Percentiles rank a stretch among this genome's conserved stretches.
phyloP scores from a whole-genome alignment of 768 basidiomycete species.

The Suillus ampliporus region DNA sequence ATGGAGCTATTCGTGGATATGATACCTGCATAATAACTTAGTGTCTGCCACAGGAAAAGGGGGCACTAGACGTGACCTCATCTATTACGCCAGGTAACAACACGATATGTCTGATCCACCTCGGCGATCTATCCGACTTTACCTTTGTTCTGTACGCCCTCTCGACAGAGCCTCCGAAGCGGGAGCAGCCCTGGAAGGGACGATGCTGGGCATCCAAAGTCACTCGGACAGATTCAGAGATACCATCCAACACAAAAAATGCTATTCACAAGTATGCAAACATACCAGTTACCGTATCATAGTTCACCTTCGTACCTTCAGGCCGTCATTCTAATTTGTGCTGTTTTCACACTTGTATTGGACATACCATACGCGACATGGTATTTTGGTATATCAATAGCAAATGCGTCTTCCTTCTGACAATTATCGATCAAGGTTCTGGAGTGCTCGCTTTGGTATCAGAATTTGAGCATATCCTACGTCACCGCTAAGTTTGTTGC shows the following conservation, averaged over 20 bases:
- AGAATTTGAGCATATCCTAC: neutral
- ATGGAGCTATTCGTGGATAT: constrained; percentile 19
- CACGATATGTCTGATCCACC: constrained; percentile 54
- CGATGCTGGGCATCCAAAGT: constrained; percentile 30
- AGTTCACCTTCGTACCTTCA: constrained; percentile 1
- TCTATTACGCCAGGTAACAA: constrained; percentile 51
- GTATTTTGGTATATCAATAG: neutral
- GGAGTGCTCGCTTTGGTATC: neutral
- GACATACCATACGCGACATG: neutral
- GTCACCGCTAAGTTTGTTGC: neutral
- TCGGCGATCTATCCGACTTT: constrained; percentile 46
- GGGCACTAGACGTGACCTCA: constrained; percentile 47
- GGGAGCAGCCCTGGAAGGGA: constrained; percentile 23
- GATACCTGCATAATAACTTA: neutral
- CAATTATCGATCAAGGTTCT: neutral
- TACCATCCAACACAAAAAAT: neutral
- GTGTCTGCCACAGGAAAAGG: constrained; percentile 29
- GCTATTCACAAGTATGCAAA: constrained; percentile 1
- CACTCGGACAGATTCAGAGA: neutral
- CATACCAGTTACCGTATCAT: constrained; percentile 7
- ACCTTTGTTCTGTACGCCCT: constrained; percentile 52
- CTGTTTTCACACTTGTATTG: neutral
- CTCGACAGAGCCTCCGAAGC: constrained; percentile 24
- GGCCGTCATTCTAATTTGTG: neutral
- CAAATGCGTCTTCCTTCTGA: neutral